These are phyloP conservation scores for Scedosporium minutisporum DNA, from an alignment of 2,329 filamentous ascomycete genomes.

Conservation along the genomic window DNA sequence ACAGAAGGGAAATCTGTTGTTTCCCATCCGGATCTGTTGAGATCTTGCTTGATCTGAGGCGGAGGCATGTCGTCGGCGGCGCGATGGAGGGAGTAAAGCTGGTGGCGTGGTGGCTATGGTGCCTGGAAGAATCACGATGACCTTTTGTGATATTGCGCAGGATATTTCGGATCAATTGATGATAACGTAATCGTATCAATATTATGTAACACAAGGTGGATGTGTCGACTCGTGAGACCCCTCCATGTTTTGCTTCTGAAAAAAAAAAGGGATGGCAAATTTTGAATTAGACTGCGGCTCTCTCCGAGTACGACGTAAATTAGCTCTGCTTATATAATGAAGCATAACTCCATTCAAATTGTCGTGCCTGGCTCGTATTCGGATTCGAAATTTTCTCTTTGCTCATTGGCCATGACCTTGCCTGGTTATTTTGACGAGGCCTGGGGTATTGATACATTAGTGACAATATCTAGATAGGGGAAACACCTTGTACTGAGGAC, in stretches of 20 bases:
- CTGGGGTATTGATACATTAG: not conserved
- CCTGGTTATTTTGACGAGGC: not conserved
- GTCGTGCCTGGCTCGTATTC: not conserved
- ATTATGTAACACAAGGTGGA: too few species aligned
- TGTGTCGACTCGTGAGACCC: too few species aligned
- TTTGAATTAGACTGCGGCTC: too few species aligned
- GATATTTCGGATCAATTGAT: too few species aligned
- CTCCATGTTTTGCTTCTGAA: too few species aligned
- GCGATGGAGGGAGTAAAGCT: not conserved
- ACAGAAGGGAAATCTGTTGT: conserved; percentile 83
- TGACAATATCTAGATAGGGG: not conserved
- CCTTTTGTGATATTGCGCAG: too few species aligned
- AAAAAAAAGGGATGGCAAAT: too few species aligned
- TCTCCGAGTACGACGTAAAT: too few species aligned
- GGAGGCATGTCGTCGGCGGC: conserved; percentile 45
- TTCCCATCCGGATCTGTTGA: conserved; percentile 95
- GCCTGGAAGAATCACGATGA: too few species aligned
- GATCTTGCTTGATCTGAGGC: conserved; percentile 89
- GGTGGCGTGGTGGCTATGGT: too few species aligned
- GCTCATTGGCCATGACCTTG: not conserved
- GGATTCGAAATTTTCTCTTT: not conserved
- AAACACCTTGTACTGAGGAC: not conserved
- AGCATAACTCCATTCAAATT: not conserved
- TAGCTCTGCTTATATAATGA: too few species aligned
- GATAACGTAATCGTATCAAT: too few species aligned